Evolutionary conservation across 2,329 filamentous ascomycete species (phyloP), one percentile per base, ranked within the genome.

Genomic region (Exophiala calicioides): DNA sequence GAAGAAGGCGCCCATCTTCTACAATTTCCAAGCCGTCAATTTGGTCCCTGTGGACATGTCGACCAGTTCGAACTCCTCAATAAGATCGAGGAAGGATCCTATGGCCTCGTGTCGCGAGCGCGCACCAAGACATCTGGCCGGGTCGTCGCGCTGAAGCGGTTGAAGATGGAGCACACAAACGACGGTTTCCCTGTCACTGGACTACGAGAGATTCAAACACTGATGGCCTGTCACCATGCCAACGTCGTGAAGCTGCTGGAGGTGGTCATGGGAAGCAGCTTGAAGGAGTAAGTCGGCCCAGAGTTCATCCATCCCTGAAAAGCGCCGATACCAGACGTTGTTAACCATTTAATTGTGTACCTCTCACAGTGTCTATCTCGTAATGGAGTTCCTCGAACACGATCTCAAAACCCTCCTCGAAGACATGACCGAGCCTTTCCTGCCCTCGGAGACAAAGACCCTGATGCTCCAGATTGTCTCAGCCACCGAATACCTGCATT

Each of bases 381-480:
- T 97, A 54, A 91, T 98, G 77, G 90, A 96, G 64, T 98, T 97
- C 68, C 77, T 96, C 61, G 91, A 97, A 73, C 93, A 98, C 75
- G 93, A 98, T 64, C 82, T 98, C 47, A 95, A 94, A 69, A 88
- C 86, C 44, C 79, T 98, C 47, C 86, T 95, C 55, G 88, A 94
- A 67, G 88, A 94, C 64, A 95, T 97, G 89, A 80, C 85, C 41
- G 88, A 96, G 64, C 90, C 90, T 0, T 98, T 98, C 66, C 78
- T 95, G 45, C 85, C 88, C 1, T 95, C 88, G 31, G 93, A 98
- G 68, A 82, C 89, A 63, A 98, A 98, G 68, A 91, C 88, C 1
- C 79, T 98, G 18, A 78, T 97, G 44, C 76, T 84, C 1, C 93
- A 98, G 67, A 81, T 98, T 23, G 79, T 82, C 1, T 82, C 83